A percentile compares a stretch with the other conserved stretches of the same genome.
Evolutionary conservation across 164 flowering plant species (phyloP).

Genomic region (Houttuynia cordata): DNA sequence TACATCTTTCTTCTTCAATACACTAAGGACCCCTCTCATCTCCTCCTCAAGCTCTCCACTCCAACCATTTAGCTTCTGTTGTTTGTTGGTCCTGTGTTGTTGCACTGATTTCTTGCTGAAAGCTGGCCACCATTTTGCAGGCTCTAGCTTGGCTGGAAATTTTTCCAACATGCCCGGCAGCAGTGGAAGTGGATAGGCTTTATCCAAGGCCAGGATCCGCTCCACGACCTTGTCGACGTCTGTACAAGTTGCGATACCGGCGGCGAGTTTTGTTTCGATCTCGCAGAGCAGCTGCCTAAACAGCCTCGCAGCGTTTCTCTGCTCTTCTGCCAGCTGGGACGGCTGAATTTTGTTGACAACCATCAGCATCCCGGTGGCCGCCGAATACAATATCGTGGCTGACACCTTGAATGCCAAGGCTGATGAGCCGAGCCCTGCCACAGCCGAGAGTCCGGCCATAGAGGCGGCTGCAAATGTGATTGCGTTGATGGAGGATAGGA

Average conservation of each 20-base stretch:
- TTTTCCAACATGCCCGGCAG: constrained; percentile 42
- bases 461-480: constrained; percentile 36
- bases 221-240: constrained; percentile 27
- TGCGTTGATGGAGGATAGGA: constrained; percentile 27
- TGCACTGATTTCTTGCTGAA: neutral
- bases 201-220: constrained; percentile 34
- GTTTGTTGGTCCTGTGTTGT: neutral
- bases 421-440: constrained; percentile 35
- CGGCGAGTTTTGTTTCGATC: constrained; percentile 27
- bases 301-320: constrained; percentile 48
- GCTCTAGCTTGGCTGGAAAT: constrained; percentile 33
- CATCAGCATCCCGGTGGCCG: constrained; percentile 47
- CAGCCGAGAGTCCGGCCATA: constrained; percentile 43
- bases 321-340: constrained; percentile 72
- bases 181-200: constrained; percentile 46
- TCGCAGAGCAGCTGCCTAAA: constrained; percentile 39
- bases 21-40: constrained; percentile 34
- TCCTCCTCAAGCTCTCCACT: constrained; percentile 34
- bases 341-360: constrained; percentile 71
- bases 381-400: constrained; percentile 30
- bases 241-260: constrained; percentile 10
- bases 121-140: constrained; percentile 33
- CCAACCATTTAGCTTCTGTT: constrained; percentile 22
- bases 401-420: constrained; percentile 32
- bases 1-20: constrained; percentile 29